phyloP scores from a whole-genome alignment of 257 asterid genomes.

The Fraxinus excelsior region DNA sequence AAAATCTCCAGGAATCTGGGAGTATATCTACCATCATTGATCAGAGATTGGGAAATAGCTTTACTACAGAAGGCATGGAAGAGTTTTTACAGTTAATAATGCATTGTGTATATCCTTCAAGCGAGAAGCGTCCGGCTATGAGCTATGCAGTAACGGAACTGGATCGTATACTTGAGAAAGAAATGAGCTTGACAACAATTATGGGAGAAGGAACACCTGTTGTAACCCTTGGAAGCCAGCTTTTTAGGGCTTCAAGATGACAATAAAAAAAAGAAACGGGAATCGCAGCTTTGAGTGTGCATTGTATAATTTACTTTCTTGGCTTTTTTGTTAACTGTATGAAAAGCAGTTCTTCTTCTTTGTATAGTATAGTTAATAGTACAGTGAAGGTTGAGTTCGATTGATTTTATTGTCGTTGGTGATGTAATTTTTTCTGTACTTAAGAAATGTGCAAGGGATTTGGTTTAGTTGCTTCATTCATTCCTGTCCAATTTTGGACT shows the following conservation, averaged over 20 bases:
- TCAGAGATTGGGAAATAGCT: conserved; percentile 73
- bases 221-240: conserved; percentile 89
- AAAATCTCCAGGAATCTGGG: conserved; percentile 65
- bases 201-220: conserved; percentile 95
- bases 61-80: conserved; percentile 82
- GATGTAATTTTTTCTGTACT: neutral
- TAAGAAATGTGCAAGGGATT: neutral
- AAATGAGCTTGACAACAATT: conserved; percentile 86
- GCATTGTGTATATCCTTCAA: conserved; percentile 64
- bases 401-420: neutral
- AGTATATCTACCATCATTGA: conserved; percentile 59
- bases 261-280: neutral
- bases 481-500: too few relatives aligned
- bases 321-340: conserved; percentile 65
- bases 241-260: conserved; percentile 71
- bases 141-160: conserved; percentile 71
- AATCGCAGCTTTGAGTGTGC: conserved; percentile 29
- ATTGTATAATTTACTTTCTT: conserved; percentile 30
- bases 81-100: conserved; percentile 65
- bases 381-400: neutral
- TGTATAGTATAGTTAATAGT: too few relatives aligned
- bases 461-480: too few relatives aligned
- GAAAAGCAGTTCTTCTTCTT: conserved; percentile 46
- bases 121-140: conserved; percentile 76
- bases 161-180: conserved; percentile 81